Conservation (phyloP, 345 rosid genomes). For the Stellera chamaejasme region DNA sequence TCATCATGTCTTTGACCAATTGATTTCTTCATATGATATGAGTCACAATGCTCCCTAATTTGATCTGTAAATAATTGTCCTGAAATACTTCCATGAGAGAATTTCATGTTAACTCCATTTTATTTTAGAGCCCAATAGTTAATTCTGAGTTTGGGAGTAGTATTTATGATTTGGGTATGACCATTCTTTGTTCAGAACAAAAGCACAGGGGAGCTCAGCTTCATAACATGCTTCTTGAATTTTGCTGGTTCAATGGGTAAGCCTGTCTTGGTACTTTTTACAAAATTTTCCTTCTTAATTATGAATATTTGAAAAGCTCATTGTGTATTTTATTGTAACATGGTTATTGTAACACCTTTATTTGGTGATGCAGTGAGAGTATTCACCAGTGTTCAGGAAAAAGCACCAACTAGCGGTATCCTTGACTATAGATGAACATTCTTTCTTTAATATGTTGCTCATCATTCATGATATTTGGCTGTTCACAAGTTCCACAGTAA, state of each 20-base stretch:
- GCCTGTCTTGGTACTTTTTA: conserved; percentile 9
- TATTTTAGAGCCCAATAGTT: too few species aligned
- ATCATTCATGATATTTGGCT: too few species aligned
- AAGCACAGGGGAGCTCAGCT: conserved; percentile 91
- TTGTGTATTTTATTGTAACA: background rate
- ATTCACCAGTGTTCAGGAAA: conserved; percentile 89
- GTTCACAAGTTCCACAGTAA: too few species aligned
- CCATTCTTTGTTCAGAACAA: conserved; percentile 50
- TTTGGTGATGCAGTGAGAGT: conserved; percentile 57
- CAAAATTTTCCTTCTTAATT: too few species aligned
- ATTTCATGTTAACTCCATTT: too few species aligned
- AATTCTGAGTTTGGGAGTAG: conserved; percentile 32
- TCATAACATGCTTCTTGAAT: conserved; percentile 79
- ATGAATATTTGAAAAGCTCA: too few species aligned
- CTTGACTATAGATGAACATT: conserved; percentile 17
- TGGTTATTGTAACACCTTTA: conserved; percentile 1
- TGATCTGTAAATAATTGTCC: too few species aligned
- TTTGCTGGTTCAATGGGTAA: conserved; percentile 71
- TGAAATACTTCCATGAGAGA: too few species aligned
- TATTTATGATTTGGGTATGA: background rate
- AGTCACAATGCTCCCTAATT: too few species aligned
- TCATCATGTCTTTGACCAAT: too few species aligned
- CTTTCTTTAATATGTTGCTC: too few species aligned
- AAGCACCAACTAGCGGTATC: conserved; percentile 84
- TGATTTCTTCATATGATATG: too few species aligned